phyloP scores from a whole-genome alignment of 1,284 basidiomycete genomes.

The Trichosporon ovoides region DNA sequence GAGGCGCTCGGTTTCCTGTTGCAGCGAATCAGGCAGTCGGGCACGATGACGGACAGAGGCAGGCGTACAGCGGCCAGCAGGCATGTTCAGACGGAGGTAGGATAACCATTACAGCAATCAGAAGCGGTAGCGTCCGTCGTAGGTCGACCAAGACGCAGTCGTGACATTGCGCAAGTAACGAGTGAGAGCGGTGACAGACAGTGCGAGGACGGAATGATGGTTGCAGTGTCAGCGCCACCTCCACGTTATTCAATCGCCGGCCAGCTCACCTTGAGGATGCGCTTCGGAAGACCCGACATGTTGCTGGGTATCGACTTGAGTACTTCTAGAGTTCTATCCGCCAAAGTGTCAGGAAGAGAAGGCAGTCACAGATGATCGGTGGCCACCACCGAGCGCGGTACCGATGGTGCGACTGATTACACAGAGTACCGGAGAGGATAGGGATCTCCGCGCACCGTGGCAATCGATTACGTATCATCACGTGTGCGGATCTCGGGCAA shows the following conservation, averaged over 20 bases:
- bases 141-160: background rate
- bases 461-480: too few species aligned
- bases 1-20: constrained; percentile 94
- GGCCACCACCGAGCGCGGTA: background rate
- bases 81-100: too few species aligned
- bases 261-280: constrained; percentile 48
- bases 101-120: too few species aligned
- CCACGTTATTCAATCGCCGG: background rate
- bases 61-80: too few species aligned
- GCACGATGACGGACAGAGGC: background rate
- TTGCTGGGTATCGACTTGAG: background rate
- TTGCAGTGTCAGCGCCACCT: background rate
- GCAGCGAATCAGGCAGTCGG: background rate
- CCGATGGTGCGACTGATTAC: constrained; percentile 2
- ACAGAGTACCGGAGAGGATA: too few species aligned
- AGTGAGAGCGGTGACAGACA: too few species aligned
- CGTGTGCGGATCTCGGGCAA: too few species aligned
- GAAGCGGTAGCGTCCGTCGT: background rate
- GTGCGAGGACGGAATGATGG: too few species aligned
- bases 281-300: constrained; percentile 44
- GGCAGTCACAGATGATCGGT: background rate
- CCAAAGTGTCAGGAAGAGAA: background rate
- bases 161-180: too few species aligned
- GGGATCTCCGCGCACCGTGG: too few species aligned
- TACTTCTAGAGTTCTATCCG: background rate